These are phyloP conservation scores for Trypanosoma congolense DNA, from an alignment of 208 protist genomes.

Conservation along the genomic window DNA sequence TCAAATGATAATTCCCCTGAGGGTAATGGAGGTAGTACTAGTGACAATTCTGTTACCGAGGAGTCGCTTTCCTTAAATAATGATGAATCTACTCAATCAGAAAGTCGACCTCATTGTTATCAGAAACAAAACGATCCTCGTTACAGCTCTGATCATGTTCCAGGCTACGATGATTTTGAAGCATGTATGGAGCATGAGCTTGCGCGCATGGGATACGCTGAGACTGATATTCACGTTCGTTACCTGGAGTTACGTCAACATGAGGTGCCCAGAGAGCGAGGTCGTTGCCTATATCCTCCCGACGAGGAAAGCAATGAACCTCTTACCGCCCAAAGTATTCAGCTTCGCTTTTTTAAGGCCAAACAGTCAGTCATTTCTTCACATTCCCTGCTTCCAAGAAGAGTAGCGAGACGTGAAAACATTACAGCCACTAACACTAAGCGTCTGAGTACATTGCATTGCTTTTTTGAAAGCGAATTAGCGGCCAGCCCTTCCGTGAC, in stretches of 20 bases:
- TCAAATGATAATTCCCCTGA: no score
- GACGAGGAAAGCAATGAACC: slow-evolving; percentile 31
- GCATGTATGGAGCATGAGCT: slow-evolving; percentile 29
- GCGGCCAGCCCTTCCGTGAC: slow-evolving; percentile 51
- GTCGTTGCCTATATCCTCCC: slow-evolving; percentile 69
- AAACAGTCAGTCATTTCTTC: slow-evolving; percentile 71
- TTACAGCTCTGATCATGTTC: not conserved
- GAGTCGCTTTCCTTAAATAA: no score
- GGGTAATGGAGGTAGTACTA: no score
- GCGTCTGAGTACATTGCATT: slow-evolving; percentile 42
- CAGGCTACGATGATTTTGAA: slow-evolving; percentile 53
- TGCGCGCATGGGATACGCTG: slow-evolving; percentile 21
- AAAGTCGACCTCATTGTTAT: no score
- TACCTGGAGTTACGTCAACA: slow-evolving; percentile 59
- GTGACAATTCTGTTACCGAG: no score
- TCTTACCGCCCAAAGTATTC: slow-evolving; percentile 54
- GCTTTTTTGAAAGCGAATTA: slow-evolving; percentile 73
- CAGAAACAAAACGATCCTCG: slow-evolving; percentile 3
- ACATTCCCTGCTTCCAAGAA: not conserved
- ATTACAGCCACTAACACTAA: slow-evolving; percentile 22
- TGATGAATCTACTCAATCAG: no score
- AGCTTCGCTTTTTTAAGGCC: slow-evolving; percentile 81
- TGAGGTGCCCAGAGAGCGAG: slow-evolving; percentile 70
- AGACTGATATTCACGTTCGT: slow-evolving; percentile 34
- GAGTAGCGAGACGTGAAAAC: slow-evolving; percentile 44